Evolutionary conservation across 768 basidiomycete species (phyloP), one percentile per base, ranked within the genome.

Genomic region (Lentinula lateritia): DNA sequence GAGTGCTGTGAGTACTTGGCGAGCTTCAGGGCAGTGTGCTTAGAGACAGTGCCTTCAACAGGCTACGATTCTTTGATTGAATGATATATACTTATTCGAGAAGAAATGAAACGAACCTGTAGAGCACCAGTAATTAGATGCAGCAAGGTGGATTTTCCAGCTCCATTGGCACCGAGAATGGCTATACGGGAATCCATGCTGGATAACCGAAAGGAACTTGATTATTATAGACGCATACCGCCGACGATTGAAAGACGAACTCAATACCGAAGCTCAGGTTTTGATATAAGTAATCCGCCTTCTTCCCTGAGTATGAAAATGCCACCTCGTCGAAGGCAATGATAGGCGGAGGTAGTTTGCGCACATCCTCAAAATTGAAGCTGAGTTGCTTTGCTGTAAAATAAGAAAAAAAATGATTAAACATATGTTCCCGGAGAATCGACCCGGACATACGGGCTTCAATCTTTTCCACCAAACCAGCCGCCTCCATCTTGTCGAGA

Each of bases 401-500:
- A 12, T 10, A 13, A 9, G 15, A n/a, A 28, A 28, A 28, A 28
- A 28, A 2, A 28, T 3, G 3, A 28, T 28, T 56, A 8, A 56
- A 41, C 20, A 56, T 42, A 20, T 18, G 12, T 12, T 6, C 18
- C 23, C 15, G 5, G 13, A 16, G 13, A 28, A 7, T 42, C n/a
- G 9, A 43, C 41, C 16, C 16, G 9, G 18, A 41, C 55, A 32
- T 56, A 56, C 55, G 80, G 3, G 73, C 72, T 70, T 95, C 93
- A 62, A 97, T 78, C 77, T 93, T 94, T 75, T 99, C 93, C 71
- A 99, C 83, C 46, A 99, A 82, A 64, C 96, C 96, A 13, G 95
- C 96, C 32, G 96, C 96, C 81, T 99, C 97, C 96, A 99, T 99
- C 85, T 99, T 99, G 82, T 99, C 96, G 76, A 99, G 96, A 65